phyloP scores from a whole-genome alignment of 805 yeast genomes.

The Ogataea henricii region DNA sequence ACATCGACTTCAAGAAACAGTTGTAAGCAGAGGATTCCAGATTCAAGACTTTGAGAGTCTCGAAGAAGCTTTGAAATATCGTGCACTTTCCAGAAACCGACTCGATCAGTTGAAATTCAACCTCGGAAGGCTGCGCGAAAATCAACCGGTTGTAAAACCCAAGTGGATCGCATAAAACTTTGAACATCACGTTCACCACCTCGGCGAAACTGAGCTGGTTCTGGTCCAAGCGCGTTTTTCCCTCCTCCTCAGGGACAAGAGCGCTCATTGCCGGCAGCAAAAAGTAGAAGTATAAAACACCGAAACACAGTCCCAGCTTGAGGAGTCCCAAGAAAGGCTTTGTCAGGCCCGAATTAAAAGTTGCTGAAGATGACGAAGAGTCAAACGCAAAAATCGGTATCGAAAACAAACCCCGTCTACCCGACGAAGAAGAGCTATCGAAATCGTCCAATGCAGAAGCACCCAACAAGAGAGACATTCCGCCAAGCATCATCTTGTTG shows the following conservation, averaged over 20 bases:
- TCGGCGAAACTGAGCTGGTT: conserved; percentile 8
- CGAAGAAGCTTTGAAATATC: conserved; percentile 1
- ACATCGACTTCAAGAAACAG: conserved; percentile 27
- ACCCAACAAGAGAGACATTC: conserved; percentile 65
- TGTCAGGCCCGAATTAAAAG: conserved; percentile 21
- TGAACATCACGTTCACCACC: conserved; percentile 7
- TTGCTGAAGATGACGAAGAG: conserved; percentile 20
- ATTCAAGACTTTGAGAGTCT: conserved; percentile 11
- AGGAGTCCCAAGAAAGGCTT: conserved; percentile 32
- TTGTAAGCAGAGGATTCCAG: conserved; percentile 14
- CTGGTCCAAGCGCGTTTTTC: neutral
- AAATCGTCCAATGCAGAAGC: conserved; percentile 58
- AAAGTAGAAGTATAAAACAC: conserved; percentile 24
- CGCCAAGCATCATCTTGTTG: conserved; percentile 59
- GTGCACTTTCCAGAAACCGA: conserved; percentile 1
- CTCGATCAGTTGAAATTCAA: conserved; percentile 18
- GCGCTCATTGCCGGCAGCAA: conserved; percentile 19
- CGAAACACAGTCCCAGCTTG: conserved; percentile 26
- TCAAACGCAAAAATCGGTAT: conserved; percentile 33
- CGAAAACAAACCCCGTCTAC: conserved; percentile 32
- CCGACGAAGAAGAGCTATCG: conserved; percentile 25
- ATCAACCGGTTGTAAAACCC: conserved; percentile 14
- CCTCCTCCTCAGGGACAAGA: conserved; percentile 10
- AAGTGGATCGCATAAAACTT: conserved; percentile 18
- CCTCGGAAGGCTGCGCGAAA: conserved; percentile 13